Percentiles rank a stretch among this genome's conserved stretches.
phyloP scores from a whole-genome alignment of 1,139 yeast species.

The Geotrichum cucujoidarum region DNA sequence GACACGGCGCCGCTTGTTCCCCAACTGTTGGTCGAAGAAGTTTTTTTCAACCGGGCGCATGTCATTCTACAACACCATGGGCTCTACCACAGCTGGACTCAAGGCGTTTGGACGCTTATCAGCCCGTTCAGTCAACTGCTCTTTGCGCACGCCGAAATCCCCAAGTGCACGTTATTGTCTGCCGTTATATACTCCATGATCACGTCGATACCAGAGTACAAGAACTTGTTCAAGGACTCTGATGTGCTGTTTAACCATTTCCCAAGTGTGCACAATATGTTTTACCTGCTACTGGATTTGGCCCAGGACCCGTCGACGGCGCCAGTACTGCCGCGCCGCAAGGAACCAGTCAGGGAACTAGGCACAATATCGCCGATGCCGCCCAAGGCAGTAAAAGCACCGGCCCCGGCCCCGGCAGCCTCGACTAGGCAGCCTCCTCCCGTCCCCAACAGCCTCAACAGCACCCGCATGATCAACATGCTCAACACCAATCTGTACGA shows the following conservation, averaged over 20 bases:
- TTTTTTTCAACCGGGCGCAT: background rate
- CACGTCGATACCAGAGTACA: slow-evolving; percentile 5
- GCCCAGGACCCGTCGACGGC: background rate
- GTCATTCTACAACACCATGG: background rate
- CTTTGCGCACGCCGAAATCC: slow-evolving; percentile 9
- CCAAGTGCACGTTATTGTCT: slow-evolving; percentile 8
- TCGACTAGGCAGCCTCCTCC: too few species aligned
- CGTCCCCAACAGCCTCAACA: too few species aligned
- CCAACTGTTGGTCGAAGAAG: background rate
- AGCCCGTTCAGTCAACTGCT: slow-evolving; percentile 4
- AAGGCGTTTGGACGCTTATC: slow-evolving; percentile 8
- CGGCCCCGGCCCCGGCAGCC: too few species aligned
- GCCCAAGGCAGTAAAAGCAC: too few species aligned
- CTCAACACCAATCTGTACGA: too few species aligned
- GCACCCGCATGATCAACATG: too few species aligned
- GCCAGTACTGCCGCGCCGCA: background rate
- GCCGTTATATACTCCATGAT: slow-evolving; percentile 14
- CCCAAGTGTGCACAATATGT: slow-evolving; percentile 8
- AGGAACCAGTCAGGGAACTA: background rate
- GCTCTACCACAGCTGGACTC: slow-evolving; percentile 1
- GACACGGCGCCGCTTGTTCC: background rate
- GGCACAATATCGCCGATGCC: background rate
- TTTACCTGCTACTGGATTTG: slow-evolving; percentile 14
- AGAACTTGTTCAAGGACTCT: slow-evolving; percentile 1
- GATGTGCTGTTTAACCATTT: background rate